Base-by-base conservation (phyloP, 768 basidiomycete species). In the Lyophyllum atratum region DNA sequence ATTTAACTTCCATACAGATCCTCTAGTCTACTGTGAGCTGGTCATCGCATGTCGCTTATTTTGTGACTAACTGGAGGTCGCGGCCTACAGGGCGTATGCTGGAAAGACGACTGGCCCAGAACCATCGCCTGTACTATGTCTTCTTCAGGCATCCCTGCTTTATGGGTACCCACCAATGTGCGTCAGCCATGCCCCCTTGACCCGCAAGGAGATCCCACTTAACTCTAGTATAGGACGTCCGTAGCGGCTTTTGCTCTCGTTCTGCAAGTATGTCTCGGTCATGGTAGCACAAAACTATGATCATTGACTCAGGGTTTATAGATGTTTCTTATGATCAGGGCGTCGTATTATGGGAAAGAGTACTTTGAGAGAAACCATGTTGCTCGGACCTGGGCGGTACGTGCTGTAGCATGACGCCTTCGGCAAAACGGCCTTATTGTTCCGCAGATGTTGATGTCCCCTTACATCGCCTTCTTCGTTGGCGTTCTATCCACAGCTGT, bases 131-230 rank as follows among this genome's bases (percentile, higher is more conserved):
- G 65, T 74, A 59, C 63, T 81, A 7, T 82, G 80, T 59, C 64
- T 81, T 4, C 63, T 80, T 11, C 80, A 80, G 59, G 77, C 80
- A 4, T 79, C 79, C 5, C 64, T 81, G 48, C 65, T 82, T 17
- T 80, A 81, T 57, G 80, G 78, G 6, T 73, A 77, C 66, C 80
- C 80, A n/a, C 69, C 77, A 0, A 67, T 82, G 80, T 79, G 59
- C 59, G 76, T 40, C n/a, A 11, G 29, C n/a, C 15, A 25, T 19
- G 11, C 25, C 21, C 6, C 15, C 3, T 22, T n/a, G 31, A 14
- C 44, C 37, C 11, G 17, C n/a, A 45, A 44, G 34, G 29, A 24
- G 12, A 26, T 33, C 24, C 39, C 40, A 10, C 19, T 42, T 55
- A 14, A 58, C 17, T 39, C 29, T 43, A 26, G 34, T 19, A 42